Percentiles rank a stretch among this genome's conserved stretches.
These are phyloP conservation scores for Blastobotrys illinoisensis DNA, from an alignment of 1,139 yeast species.

Conservation along the genomic window DNA sequence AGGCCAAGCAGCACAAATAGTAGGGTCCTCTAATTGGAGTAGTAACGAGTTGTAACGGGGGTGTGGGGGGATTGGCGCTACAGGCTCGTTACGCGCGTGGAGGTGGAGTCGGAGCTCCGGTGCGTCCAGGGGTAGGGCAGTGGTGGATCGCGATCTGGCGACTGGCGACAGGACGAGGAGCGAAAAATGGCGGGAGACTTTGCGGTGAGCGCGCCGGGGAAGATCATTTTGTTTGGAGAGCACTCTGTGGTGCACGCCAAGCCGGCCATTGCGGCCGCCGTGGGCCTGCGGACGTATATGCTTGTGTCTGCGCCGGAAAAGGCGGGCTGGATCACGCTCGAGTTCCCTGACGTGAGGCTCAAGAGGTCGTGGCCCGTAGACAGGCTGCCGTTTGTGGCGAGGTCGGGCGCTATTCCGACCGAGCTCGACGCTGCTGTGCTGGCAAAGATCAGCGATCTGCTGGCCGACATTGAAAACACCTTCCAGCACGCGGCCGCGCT, in stretches of 20 bases:
- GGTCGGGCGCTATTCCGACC: slow-evolving; percentile 35
- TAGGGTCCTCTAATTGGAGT: too few relatives aligned
- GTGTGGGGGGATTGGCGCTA: too few relatives aligned
- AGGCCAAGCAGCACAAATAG: too few relatives aligned
- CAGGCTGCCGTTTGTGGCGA: slow-evolving; percentile 56
- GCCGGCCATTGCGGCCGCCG: slow-evolving; percentile 89
- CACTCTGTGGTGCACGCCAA: slow-evolving; percentile 93
- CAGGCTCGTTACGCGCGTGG: too few relatives aligned
- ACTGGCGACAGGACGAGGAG: not conserved
- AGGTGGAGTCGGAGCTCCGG: too few relatives aligned
- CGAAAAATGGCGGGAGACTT: slow-evolving; percentile 1
- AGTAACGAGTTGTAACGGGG: too few relatives aligned
- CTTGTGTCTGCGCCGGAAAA: slow-evolving; percentile 41
- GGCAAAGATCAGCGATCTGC: slow-evolving; percentile 34
- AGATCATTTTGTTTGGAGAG: slow-evolving; percentile 92
- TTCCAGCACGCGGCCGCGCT: slow-evolving; percentile 78
- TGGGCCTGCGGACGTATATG: slow-evolving; percentile 74
- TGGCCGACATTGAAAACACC: slow-evolving; percentile 43
- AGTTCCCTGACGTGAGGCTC: slow-evolving; percentile 78
- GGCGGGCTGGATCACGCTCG: slow-evolving; percentile 46
- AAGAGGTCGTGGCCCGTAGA: slow-evolving; percentile 54
- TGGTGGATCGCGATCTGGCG: not conserved
- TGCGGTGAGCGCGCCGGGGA: slow-evolving; percentile 68
- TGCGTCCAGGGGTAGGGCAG: not conserved
- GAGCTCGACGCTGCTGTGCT: slow-evolving; percentile 60